Evolutionary conservation across 306 rosid genomes (phyloP).

Genomic region (Pterocarpus santalinus): DNA sequence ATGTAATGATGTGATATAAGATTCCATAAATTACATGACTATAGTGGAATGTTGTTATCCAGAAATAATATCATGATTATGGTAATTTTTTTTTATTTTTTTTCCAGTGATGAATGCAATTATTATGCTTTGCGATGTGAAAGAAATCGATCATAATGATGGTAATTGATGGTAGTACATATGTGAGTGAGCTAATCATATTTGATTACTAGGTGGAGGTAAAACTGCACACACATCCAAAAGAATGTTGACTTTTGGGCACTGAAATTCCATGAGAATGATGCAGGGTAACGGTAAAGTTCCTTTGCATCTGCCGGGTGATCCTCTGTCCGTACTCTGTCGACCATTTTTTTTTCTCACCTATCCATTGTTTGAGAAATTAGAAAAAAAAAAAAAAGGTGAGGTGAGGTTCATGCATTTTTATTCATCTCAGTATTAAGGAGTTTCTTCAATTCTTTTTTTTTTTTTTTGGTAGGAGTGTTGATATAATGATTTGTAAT

Average conservation of each 20-base stretch:
- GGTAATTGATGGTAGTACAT: conserved; percentile 39
- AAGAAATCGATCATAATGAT: conserved; percentile 36
- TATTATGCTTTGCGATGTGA: conserved; percentile 33
- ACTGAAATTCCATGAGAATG: conserved; percentile 40
- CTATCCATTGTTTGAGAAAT: too few species aligned
- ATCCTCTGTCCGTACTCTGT: not conserved
- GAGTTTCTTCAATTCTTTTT: too few species aligned
- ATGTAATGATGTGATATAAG: conserved; percentile 11
- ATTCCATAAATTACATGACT: conserved; percentile 2
- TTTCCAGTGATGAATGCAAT: conserved; percentile 32
- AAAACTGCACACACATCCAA: not conserved
- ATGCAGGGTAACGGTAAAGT: conserved; percentile 50
- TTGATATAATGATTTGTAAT: too few species aligned
- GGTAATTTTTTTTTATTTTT: not conserved
- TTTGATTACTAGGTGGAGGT: conserved; percentile 34
- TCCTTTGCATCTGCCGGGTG: not conserved
- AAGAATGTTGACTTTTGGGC: conserved; percentile 52
- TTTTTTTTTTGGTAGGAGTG: too few species aligned
- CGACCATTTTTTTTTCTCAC: too few species aligned
- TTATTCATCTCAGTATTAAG: too few species aligned
- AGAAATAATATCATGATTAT: conserved; percentile 30
- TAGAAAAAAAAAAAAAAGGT: too few species aligned
- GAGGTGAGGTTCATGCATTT: too few species aligned
- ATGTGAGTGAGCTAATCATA: conserved; percentile 34
- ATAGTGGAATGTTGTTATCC: conserved; percentile 17